Evolutionary conservation across 2,329 filamentous ascomycete genomes (phyloP).

Genomic region (Phoma sp.): DNA sequence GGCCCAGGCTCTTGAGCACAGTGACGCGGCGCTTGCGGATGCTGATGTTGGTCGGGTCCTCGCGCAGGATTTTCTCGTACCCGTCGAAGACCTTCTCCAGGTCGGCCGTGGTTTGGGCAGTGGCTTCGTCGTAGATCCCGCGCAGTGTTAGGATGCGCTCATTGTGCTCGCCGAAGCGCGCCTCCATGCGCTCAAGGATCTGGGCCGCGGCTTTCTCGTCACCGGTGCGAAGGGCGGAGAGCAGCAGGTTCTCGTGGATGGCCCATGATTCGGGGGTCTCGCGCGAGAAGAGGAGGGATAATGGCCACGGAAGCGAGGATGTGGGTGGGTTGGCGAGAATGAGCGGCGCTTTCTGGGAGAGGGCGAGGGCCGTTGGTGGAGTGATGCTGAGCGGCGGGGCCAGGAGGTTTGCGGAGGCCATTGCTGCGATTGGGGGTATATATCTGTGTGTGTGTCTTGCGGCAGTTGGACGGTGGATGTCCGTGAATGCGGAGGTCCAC

Average conservation of each 20-base stretch:
- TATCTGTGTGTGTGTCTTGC: not conserved
- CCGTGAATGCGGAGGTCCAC: constrained; percentile 16
- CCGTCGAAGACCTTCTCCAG: constrained; percentile 74
- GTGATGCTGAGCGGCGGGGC: constrained; percentile 49
- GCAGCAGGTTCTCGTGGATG: constrained; percentile 83
- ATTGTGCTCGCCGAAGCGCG: constrained; percentile 82
- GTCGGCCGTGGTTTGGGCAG: constrained; percentile 68
- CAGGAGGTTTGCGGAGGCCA: constrained; percentile 47
- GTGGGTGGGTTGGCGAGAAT: constrained; percentile 48
- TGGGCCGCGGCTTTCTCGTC: constrained; percentile 78
- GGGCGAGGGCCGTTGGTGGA: constrained; percentile 51
- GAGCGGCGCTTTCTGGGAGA: constrained; percentile 55
- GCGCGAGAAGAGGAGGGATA: constrained; percentile 57
- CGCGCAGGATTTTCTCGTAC: constrained; percentile 76
- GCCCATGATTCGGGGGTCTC: constrained; percentile 85
- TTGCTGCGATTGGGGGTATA: constrained; percentile 16
- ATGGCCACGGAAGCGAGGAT: constrained; percentile 55
- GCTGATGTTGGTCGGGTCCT: constrained; percentile 81
- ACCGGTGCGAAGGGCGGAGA: constrained; percentile 82
- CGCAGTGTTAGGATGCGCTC: constrained; percentile 84
- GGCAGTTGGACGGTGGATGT: constrained; percentile 6
- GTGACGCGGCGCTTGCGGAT: constrained; percentile 84
- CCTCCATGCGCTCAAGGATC: constrained; percentile 75
- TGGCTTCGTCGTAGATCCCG: constrained; percentile 84
- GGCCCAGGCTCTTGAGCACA: constrained; percentile 75